Base-by-base conservation (phyloP, 169 alveolate species). In the Cryptosporidium meleagridis region DNA sequence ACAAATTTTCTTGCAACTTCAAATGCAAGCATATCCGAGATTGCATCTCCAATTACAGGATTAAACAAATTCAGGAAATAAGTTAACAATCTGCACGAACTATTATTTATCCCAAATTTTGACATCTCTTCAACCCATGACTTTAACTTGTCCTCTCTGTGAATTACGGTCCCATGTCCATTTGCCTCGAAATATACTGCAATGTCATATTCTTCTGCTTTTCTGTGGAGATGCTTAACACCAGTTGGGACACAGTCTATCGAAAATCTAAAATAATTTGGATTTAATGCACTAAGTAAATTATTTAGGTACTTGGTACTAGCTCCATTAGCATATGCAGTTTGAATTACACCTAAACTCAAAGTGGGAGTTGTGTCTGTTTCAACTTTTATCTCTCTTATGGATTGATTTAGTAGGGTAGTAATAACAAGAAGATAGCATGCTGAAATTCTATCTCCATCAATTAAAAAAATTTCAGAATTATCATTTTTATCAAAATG, bases 121-220 rank as follows among this genome's bases (percentile, higher is more conserved):
- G 71, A 86, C 69, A 91, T 69, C 86, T 92, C 84, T 86, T 73
- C 75, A 84, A 67, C 80, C 93, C 96, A 94, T 62, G 69, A 70
- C 52, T 58, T 87, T 72, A 92, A 86, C 85, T 41, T 73, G 26
- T 69, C 85, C 33, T 41, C 70, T 73, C 92, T 94, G 69, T 86
- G 84, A 75, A 93, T 91, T 10, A 96, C 93, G 4, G 98, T 94
- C 59, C 99, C 99, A 72, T 95, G 98, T 0, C 99, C 99, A 92
- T 97, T 97, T 33, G 97, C 95, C 91, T 97, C 99, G 72, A 95
- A 96, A 87, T 96, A 96, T 58, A 96, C 91, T 51, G 97, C 97
- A 52, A 97, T 92, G 85, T 95, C 97, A 72, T 71, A 94, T 45
- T 95, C 87, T 61, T 75, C 91, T 12, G 97, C 97, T 72, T 84